phyloP scores from a whole-genome alignment of 257 asterid genomes.

The Vinca minor region DNA sequence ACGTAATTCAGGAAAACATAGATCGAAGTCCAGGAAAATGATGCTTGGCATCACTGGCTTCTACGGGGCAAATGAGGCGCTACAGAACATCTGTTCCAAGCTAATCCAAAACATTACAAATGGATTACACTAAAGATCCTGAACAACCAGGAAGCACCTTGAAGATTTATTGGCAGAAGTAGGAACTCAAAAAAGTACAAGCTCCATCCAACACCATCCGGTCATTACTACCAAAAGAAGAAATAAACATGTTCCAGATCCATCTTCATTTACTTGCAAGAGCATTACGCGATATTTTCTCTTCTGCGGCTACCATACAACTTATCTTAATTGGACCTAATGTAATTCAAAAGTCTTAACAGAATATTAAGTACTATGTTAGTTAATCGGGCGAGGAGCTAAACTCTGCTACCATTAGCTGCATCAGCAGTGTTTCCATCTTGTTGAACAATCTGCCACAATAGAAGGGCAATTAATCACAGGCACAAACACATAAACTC shows the following conservation, averaged over 20 bases:
- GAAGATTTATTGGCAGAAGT: neutral
- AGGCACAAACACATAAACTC: neutral
- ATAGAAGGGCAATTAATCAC: constrained; percentile 3
- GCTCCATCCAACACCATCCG: neutral
- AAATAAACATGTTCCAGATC: neutral
- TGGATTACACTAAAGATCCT: neutral
- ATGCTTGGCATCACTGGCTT: too few relatives aligned
- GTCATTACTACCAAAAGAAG: neutral
- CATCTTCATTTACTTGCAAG: neutral
- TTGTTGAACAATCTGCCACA: constrained; percentile 66
- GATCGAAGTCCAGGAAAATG: too few relatives aligned
- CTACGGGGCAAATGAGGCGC: neutral
- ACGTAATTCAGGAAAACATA: too few relatives aligned
- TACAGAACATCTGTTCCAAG: neutral
- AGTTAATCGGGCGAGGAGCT: neutral
- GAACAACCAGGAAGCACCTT: neutral
- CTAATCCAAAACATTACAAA: neutral
- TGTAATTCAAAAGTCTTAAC: neutral
- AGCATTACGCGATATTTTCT: neutral
- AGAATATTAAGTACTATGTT: neutral
- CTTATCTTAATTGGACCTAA: neutral
- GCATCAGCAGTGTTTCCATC: constrained; percentile 30
- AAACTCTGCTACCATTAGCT: neutral
- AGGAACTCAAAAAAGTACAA: neutral
- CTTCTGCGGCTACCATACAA: neutral